Evolutionary conservation across 2,329 filamentous ascomycete genomes (phyloP).

Genomic region (Claviceps humidiphila): DNA sequence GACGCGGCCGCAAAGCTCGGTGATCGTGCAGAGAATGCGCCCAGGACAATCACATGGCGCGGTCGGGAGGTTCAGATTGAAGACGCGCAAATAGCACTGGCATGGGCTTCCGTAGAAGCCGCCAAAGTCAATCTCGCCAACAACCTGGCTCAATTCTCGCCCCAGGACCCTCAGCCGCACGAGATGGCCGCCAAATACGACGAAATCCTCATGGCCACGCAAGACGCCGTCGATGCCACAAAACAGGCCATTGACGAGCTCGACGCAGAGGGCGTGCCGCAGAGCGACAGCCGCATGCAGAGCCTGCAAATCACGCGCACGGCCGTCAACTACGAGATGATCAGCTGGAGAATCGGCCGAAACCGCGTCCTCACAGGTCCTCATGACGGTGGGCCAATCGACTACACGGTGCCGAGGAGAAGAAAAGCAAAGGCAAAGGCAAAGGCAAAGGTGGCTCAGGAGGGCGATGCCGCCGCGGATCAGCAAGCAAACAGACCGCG

Average conservation of each 20-base stretch:
- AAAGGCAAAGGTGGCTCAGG: conserved; percentile 19
- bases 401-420: conserved; percentile 36
- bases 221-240: conserved; percentile 87
- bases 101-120: conserved; percentile 55
- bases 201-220: conserved; percentile 74
- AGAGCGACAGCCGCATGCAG: conserved; percentile 79
- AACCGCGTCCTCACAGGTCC: conserved; percentile 81
- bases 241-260: conserved; percentile 90
- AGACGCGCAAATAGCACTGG: conserved; percentile 80
- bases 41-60: conserved; percentile 74
- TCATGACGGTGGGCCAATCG: conserved; percentile 57
- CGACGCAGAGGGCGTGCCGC: conserved; percentile 66
- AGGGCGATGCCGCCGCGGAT: conserved; percentile 21
- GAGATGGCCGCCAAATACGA: conserved; percentile 83
- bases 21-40: conserved; percentile 40
- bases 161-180: conserved; percentile 32
- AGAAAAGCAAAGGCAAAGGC: conserved; percentile 28
- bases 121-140: conserved; percentile 37
- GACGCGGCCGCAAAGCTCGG: conserved; percentile 34
- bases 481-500: conserved; percentile 26
- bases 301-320: conserved; percentile 84
- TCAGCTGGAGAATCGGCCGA: conserved; percentile 87
- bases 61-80: conserved; percentile 76
- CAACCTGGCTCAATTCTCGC: conserved; percentile 26
- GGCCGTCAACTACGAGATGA: conserved; percentile 84